Evolutionary conservation across 768 basidiomycete genomes (phyloP), one percentile per base, ranked within the genome.

Genomic region (Cantharellus cinnabarinus): DNA sequence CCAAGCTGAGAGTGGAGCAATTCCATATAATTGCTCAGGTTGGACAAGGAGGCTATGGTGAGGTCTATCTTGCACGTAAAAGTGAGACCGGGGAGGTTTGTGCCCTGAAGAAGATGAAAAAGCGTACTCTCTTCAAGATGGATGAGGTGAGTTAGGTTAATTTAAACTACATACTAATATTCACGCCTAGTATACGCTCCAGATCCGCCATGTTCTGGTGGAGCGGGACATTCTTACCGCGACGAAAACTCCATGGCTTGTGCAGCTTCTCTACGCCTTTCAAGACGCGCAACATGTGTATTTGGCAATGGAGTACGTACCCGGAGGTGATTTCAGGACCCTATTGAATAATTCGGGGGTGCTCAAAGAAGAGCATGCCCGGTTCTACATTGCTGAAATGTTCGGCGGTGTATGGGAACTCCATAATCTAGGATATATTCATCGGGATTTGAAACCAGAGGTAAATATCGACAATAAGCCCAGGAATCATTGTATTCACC

Each of bases 21-120:
- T 99, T 99, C 71, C 89, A 95, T 67, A 94, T 99, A 69, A 93
- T 99, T 63, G 90, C 91, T 0, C 95, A 99, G 70, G 90, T 99
- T 54, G 95, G 95, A 1, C 95, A 99, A 72, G 95, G 95, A 7
- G 95, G 95, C 2, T 99, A 98, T 70, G 95, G 95, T 3, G 94
- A 97, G 63, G 95, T 99, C 35, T 99, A 86, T 67, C 76, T 99
- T 57, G 95, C 95, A 5, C 75, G 94, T 48, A 95, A 97, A 69
- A 84, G 83, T 64, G 95, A 99, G 65, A 87, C 93, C 1, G 88
- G 90, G 37, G 89, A 98, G 68, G 87, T 99, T 5, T 97, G 94
- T 63, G 95, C 95, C 4, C 72, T 98, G 58, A 98, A 99, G 77
- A 94, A 88, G 73, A 94, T 99, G 95, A 78, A 75, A 65, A 99